Percentiles rank a stretch among this genome's conserved stretches.
phyloP scores from a whole-genome alignment of 345 rosid species.

The Melaleuca quinquenervia region DNA sequence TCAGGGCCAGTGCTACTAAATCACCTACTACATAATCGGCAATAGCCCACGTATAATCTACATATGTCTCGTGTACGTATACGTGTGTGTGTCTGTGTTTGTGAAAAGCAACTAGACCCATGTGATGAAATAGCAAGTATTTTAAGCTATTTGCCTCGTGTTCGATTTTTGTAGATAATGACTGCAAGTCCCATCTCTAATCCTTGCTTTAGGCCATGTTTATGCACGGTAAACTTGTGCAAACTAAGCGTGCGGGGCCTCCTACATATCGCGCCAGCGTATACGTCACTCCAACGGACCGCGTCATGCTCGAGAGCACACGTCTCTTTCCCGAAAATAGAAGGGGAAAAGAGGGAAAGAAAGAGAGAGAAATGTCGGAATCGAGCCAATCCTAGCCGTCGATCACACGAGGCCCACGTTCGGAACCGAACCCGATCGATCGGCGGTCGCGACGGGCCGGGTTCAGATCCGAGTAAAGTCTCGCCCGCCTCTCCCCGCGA shows the following conservation, averaged over 20 bases:
- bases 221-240: background rate
- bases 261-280: background rate
- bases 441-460: background rate
- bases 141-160: background rate
- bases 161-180: no score
- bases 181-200: background rate
- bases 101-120: background rate
- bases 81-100: background rate
- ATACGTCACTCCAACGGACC: background rate
- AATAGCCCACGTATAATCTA: background rate
- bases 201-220: background rate
- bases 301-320: background rate
- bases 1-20: background rate
- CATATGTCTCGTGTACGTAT: background rate
- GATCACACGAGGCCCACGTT: background rate
- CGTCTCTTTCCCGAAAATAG: background rate
- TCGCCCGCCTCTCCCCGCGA: background rate
- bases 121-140: background rate
- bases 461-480: background rate
- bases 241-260: no score
- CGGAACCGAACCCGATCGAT: background rate
- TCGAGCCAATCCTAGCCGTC: background rate
- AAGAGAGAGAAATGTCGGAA: rapidly evolving
- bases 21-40: background rate
- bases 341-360: background rate